Conservation (phyloP, 352 stramenopile genomes). For the Aphanomyces astaci region DNA sequence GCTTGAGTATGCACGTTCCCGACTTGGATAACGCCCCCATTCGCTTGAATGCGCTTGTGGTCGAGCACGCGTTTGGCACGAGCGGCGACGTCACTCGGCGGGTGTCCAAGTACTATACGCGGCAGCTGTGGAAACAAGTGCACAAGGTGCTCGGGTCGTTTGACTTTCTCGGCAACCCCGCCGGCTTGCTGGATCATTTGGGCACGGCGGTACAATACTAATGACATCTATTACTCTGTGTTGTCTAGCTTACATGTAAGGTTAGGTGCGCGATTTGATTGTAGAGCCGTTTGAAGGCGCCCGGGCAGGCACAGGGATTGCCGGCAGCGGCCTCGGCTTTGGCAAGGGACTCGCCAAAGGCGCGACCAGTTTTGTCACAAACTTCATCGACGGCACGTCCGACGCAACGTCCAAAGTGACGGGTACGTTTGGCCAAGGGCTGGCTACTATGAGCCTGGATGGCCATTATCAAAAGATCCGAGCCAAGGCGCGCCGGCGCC, state of each 20-base stretch:
- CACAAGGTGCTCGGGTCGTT: slow-evolving; percentile 85
- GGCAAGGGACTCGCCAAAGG: slow-evolving; percentile 80
- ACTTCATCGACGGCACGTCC: slow-evolving; percentile 81
- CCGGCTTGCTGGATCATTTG: slow-evolving; percentile 90
- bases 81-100: slow-evolving; percentile 69
- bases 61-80: slow-evolving; percentile 85
- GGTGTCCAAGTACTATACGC: slow-evolving; percentile 86
- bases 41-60: slow-evolving; percentile 79
- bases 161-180: slow-evolving; percentile 82
- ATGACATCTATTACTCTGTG: no score
- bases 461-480: slow-evolving; percentile 84
- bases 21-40: slow-evolving; percentile 85
- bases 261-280: slow-evolving; percentile 89
- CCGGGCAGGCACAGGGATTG: slow-evolving; percentile 48
- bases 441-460: slow-evolving; percentile 79
- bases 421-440: slow-evolving; percentile 78
- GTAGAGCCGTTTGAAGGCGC: slow-evolving; percentile 93
- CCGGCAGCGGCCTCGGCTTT: slow-evolving; percentile 57
- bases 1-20: slow-evolving; percentile 78
- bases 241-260: background rate
- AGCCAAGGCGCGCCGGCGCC: slow-evolving; percentile 58
- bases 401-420: slow-evolving; percentile 84
- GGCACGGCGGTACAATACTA: slow-evolving; percentile 86
- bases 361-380: slow-evolving; percentile 78
- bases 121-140: slow-evolving; percentile 82